A percentile compares a stretch with the other conserved stretches of the same genome.
phyloP scores from a whole-genome alignment of 2,329 filamentous ascomycete species.

The Basipetospora sp. region DNA sequence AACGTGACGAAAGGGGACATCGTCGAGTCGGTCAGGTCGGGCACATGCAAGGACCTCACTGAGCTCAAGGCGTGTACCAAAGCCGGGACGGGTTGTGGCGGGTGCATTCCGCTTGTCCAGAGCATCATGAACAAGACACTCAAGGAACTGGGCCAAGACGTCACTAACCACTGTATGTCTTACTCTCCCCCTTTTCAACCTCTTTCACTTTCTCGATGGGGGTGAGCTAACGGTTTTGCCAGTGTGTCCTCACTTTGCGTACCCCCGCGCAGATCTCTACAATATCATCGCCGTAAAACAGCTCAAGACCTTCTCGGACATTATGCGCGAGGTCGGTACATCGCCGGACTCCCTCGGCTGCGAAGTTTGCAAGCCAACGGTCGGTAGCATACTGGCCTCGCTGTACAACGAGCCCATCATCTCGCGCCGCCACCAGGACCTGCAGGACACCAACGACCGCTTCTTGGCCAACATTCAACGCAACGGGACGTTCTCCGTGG shows the following conservation, averaged over 20 bases:
- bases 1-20: constrained; percentile 81
- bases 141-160: constrained; percentile 69
- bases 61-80: constrained; percentile 85
- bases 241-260: constrained; percentile 68
- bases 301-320: constrained; percentile 53
- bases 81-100: constrained; percentile 78
- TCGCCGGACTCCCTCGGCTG: constrained; percentile 62
- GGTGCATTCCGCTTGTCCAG: constrained; percentile 76
- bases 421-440: constrained; percentile 51
- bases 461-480: constrained; percentile 83
- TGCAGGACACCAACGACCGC: constrained; percentile 83
- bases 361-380: constrained; percentile 71
- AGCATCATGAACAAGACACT: constrained; percentile 84
- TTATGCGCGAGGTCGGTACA: constrained; percentile 67
- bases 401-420: constrained; percentile 76
- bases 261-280: constrained; percentile 77
- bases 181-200: not conserved
- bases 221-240: not conserved
- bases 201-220: not conserved
- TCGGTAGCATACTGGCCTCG: constrained; percentile 67
- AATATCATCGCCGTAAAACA: constrained; percentile 75
- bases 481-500: constrained; percentile 79
- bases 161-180: constrained; percentile 51
- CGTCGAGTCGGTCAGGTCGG: constrained; percentile 56
- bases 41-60: constrained; percentile 64